Conservation (phyloP, 768 basidiomycete species). For the Cystobasidium tubakii region DNA sequence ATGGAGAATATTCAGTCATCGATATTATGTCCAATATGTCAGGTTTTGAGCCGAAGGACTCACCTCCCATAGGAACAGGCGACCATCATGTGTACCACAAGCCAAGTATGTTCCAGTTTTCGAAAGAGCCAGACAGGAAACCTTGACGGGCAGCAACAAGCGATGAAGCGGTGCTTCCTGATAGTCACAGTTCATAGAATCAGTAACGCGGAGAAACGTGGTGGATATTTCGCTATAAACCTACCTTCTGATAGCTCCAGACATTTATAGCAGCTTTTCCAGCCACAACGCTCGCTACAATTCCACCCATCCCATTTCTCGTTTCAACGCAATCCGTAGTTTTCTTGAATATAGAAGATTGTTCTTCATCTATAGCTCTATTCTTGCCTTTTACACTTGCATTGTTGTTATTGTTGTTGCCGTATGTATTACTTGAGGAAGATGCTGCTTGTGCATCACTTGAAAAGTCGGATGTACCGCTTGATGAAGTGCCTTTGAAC, state of each 20-base stretch:
- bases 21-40: slow-evolving; percentile 32
- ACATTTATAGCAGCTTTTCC: slow-evolving; percentile 84
- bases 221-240: too few relatives aligned
- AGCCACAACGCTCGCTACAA: slow-evolving; percentile 65
- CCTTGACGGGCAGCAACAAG: slow-evolving; percentile 80
- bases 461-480: slow-evolving; percentile 3
- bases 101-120: slow-evolving; percentile 69
- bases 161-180: slow-evolving; percentile 56
- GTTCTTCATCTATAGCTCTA: not conserved
- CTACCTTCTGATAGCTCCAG: slow-evolving; percentile 88
- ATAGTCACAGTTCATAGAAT: not conserved
- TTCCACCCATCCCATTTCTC: slow-evolving; percentile 67
- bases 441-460: not conserved
- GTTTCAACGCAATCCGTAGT: slow-evolving; percentile 63
- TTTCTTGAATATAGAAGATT: slow-evolving; percentile 16
- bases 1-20: not conserved
- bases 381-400: slow-evolving; percentile 9
- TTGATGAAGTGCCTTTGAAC: slow-evolving; percentile 37
- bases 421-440: slow-evolving; percentile 1
- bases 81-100: slow-evolving; percentile 78
- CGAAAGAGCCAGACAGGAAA: slow-evolving; percentile 73
- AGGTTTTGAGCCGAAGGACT: slow-evolving; percentile 47
- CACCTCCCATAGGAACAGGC: slow-evolving; percentile 95
- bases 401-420: not conserved
- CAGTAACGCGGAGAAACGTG: too few relatives aligned